Evolutionary conservation across 805 yeast genomes (phyloP).

Genomic region (Schizosaccharomyces lindneri): DNA sequence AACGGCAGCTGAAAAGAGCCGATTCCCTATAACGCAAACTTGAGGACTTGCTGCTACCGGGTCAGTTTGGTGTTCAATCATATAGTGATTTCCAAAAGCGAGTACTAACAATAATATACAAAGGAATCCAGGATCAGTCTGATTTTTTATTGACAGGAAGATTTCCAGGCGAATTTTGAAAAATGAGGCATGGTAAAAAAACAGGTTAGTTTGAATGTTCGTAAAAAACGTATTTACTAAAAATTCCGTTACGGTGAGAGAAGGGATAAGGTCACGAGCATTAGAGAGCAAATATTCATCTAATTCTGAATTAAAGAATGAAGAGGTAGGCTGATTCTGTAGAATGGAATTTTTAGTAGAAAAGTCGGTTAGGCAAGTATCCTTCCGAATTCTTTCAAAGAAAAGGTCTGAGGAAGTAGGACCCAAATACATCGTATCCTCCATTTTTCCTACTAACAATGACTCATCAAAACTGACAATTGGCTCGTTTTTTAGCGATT

Average conservation of each 20-base stretch:
- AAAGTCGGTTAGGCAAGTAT: not conserved
- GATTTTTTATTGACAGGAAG: not conserved
- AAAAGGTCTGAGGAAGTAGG: not conserved
- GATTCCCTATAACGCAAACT: not conserved
- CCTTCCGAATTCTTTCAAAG: not conserved
- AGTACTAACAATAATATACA: not conserved
- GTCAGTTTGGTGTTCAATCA: not conserved
- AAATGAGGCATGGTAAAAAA: not conserved
- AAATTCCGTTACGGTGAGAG: not conserved
- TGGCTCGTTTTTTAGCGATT: not conserved
- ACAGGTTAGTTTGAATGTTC: not conserved
- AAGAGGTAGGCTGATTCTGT: no score
- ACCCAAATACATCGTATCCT: not conserved
- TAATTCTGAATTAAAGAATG: not conserved
- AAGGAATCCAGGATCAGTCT: not conserved
- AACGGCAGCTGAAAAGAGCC: not conserved
- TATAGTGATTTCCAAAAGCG: slow-evolving; percentile 1
- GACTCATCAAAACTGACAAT: not conserved
- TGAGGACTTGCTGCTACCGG: not conserved
- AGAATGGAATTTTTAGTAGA: no score
- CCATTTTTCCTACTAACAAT: not conserved
- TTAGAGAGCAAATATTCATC: not conserved
- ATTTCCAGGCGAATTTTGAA: not conserved
- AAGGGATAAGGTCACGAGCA: not conserved
- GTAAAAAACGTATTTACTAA: not conserved